Evolutionary conservation across 1,139 yeast species (phyloP).

Genomic region (Barnettozyma hawaiiensis): DNA sequence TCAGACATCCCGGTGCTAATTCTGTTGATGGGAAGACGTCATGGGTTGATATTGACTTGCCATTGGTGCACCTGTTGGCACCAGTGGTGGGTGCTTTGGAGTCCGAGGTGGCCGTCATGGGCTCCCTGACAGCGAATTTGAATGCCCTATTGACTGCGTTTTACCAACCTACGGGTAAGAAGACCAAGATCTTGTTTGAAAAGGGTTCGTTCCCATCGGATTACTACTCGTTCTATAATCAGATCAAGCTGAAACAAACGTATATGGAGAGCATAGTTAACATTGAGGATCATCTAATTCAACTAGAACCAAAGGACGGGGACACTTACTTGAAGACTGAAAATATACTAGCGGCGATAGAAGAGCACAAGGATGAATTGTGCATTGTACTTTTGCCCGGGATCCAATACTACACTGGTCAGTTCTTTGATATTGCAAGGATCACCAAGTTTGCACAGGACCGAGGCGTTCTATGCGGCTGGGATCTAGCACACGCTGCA

Average conservation of each 20-base stretch:
- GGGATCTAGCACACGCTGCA: conserved; percentile 95
- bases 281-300: conserved; percentile 53
- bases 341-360: conserved; percentile 53
- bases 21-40: conserved; percentile 40
- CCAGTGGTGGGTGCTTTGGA: conserved; percentile 69
- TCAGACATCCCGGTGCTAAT: conserved; percentile 50
- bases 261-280: conserved; percentile 1
- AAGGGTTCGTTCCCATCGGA: conserved; percentile 90
- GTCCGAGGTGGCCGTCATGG: conserved; percentile 81
- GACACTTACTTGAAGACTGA: conserved; percentile 55
- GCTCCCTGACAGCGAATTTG: conserved; percentile 75
- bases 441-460: conserved; percentile 60
- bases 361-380: conserved; percentile 52
- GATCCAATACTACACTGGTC: conserved; percentile 90
- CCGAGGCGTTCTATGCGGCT: conserved; percentile 61
- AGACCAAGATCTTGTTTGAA: conserved; percentile 75
- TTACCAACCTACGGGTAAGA: conserved; percentile 55
- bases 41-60: conserved; percentile 85
- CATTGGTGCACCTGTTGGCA: conserved; percentile 62
- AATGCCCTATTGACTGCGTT: conserved; percentile 71
- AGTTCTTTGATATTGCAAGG: conserved; percentile 61
- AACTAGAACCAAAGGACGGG: conserved; percentile 51
- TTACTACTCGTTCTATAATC: conserved; percentile 76
- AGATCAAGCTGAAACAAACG: conserved; percentile 45
- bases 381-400: conserved; percentile 83